Base-by-base conservation (phyloP, 495 filamentous ascomycete genomes). In the Hypoxylon crocopeplum region DNA sequence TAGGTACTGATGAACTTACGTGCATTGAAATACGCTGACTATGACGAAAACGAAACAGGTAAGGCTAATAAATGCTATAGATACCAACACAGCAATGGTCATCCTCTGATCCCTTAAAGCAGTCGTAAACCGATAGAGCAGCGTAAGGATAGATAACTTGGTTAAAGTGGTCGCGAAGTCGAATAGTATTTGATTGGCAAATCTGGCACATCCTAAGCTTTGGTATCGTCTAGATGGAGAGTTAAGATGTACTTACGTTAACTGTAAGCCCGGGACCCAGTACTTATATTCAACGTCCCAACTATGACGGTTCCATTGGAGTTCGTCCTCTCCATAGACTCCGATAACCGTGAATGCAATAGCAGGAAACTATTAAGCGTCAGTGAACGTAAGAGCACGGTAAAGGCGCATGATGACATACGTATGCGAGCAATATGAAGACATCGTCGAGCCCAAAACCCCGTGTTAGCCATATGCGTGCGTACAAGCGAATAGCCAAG, bases 131-230 rank as follows among this genome's bases (percentile, higher is more conserved):
- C 70, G 67, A 37, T 71, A 64, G n/a, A 70, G 62, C 13, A 86
- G 81, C 68, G 76, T 80, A 6, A 86, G 69, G 17, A 86, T 73
- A 1, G 83, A 86, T 19, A 86, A 68, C 29, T 86, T 83, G 22
- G 81, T 85, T 20, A 85, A 69, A 11, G 67, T 76, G 1, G 83
- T 80, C 2, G 83, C 72, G 22, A 82, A 8, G 0, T 76, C 78
- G 64, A 86, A 87, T 16, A 80, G 64, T 7, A 84, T 72, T 56
- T 84, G 77, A 37, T 79, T 82, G 7, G 70, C 64, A 32, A 86
- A 67, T 13, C 82, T 72, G 20, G 22, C 4, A 39, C n/a, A 16
- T 41, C 1, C 1, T 45, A n/a, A 61, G 54, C 25, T 38, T 41
- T 29, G 49, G 32, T 6, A 16, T 20, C 11, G 3, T 25, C 19